Percentiles rank a stretch among this genome's conserved stretches.
These are phyloP conservation scores for Murraya koenigii DNA, from an alignment of 345 rosid genomes.

Conservation along the genomic window DNA sequence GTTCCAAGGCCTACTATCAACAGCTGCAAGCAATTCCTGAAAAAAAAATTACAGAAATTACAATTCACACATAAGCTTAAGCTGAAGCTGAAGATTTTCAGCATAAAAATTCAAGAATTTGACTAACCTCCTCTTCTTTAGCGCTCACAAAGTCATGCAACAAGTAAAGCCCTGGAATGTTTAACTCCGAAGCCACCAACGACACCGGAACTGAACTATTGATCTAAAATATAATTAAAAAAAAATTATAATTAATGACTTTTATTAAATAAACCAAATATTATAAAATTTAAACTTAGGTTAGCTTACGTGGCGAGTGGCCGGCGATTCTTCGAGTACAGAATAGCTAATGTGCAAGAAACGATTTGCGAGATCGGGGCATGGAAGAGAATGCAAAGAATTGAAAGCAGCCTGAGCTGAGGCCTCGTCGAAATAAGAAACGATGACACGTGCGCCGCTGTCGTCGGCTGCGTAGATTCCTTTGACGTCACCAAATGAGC, in stretches of 20 bases:
- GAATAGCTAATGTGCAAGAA: slow-evolving; percentile 74
- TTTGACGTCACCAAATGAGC: slow-evolving; percentile 56
- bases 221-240: slow-evolving; percentile 28
- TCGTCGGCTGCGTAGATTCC: slow-evolving; percentile 86
- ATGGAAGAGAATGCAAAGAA: slow-evolving; percentile 51
- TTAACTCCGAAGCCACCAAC: slow-evolving; percentile 53
- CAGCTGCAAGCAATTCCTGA: slow-evolving; percentile 80
- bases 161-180: slow-evolving; percentile 78
- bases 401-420: slow-evolving; percentile 65
- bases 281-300: too few relatives aligned
- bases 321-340: slow-evolving; percentile 48
- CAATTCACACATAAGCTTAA: neutral
- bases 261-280: too few relatives aligned
- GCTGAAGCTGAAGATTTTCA: neutral
- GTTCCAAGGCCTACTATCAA: slow-evolving; percentile 75
- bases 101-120: neutral
- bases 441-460: slow-evolving; percentile 80
- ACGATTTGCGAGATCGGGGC: slow-evolving; percentile 64
- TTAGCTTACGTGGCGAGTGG: slow-evolving; percentile 36
- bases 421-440: slow-evolving; percentile 43
- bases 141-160: slow-evolving; percentile 58
- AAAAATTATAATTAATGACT: neutral
- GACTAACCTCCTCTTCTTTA: slow-evolving; percentile 65
- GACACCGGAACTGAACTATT: slow-evolving; percentile 51
- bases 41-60: neutral